These are phyloP conservation scores for Lavandula angustifolia DNA, from an alignment of 257 asterid genomes.

Conservation along the genomic window DNA sequence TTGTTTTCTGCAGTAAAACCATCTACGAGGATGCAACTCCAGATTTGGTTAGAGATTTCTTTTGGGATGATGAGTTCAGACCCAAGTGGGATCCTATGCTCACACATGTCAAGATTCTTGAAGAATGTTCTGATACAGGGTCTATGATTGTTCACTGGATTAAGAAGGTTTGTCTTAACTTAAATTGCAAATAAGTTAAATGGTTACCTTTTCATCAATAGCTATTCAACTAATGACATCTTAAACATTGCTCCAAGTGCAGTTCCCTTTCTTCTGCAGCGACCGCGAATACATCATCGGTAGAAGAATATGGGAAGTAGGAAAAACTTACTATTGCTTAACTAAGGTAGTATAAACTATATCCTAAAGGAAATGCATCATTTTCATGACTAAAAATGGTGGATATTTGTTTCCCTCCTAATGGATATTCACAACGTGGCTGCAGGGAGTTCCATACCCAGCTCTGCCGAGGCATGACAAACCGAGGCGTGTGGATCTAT, in stretches of 20 bases:
- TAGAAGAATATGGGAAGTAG: constrained; percentile 83
- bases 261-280: constrained; percentile 95
- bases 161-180: constrained; percentile 61
- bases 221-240: constrained; percentile 17
- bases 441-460: constrained; percentile 80
- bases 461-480: constrained; percentile 72
- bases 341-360: constrained; percentile 53
- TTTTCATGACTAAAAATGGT: no score
- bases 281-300: constrained; percentile 84
- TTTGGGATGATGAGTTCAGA: constrained; percentile 94
- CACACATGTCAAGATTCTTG: constrained; percentile 60
- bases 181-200: background rate
- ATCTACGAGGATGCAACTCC: constrained; percentile 87
- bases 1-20: constrained; percentile 71
- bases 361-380: no score
- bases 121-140: constrained; percentile 67
- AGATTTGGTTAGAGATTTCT: constrained; percentile 82
- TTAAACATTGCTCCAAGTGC: constrained; percentile 28
- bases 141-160: constrained; percentile 83
- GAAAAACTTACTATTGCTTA: constrained; percentile 56
- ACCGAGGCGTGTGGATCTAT: constrained; percentile 87
- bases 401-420: no score
- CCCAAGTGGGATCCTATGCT: constrained; percentile 95
- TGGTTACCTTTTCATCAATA: constrained; percentile 2
- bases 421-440: background rate